Conservation (phyloP, 208 protist species). For the Crithidia acanthocephali region DNA sequence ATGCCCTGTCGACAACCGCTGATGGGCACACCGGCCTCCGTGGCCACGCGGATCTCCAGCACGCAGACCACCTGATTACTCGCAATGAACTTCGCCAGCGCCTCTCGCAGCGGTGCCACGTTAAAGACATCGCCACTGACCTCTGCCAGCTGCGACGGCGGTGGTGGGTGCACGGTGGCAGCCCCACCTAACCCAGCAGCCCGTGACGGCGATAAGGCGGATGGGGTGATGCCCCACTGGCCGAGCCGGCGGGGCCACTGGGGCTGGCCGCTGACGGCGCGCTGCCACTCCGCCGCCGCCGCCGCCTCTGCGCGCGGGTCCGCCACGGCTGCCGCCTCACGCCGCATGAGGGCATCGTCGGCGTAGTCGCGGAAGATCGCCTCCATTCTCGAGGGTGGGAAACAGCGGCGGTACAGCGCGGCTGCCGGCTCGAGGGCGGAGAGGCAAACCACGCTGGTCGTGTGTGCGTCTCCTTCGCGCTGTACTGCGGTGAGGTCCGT, state of each 20-base stretch:
- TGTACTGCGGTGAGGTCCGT: not conserved
- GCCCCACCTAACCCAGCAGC: not conserved
- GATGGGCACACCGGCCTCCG: conserved; percentile 5
- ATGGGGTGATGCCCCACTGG: conserved; percentile 5
- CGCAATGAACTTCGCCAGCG: conserved; percentile 15
- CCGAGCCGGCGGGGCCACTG: not conserved
- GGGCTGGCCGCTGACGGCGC: not conserved
- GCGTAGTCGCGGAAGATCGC: conserved; percentile 24
- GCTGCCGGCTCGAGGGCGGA: not conserved
- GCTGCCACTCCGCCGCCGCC: conserved; percentile 8
- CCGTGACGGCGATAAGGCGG: not conserved
- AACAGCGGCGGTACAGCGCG: conserved; percentile 18
- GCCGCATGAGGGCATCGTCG: conserved; percentile 15
- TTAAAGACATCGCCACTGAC: not conserved
- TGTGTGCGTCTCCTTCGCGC: not conserved
- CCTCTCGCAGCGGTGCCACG: not conserved
- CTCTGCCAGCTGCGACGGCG: not conserved
- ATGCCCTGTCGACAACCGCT: conserved; percentile 16
- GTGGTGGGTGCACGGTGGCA: not conserved
- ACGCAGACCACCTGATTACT: conserved; percentile 22
- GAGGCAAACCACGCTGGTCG: conserved; percentile 3
- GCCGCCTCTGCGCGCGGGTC: not conserved
- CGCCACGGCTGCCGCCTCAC: not conserved
- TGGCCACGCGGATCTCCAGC: conserved; percentile 12
- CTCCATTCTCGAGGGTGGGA: conserved; percentile 21